phyloP scores from a whole-genome alignment of 2,329 filamentous ascomycete species.

The Fusarium sp. region DNA sequence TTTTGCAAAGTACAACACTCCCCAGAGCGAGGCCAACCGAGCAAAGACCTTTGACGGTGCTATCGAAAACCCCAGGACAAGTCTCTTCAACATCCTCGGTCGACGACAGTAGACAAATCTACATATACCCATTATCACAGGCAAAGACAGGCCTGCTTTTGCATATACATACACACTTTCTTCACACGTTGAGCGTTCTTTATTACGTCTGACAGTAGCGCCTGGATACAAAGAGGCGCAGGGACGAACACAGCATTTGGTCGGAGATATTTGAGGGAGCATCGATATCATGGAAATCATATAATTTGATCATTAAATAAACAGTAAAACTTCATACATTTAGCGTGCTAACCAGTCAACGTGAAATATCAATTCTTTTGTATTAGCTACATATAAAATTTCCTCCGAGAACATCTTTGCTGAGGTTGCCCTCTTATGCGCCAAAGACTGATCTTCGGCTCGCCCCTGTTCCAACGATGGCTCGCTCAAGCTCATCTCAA shows the following conservation, averaged over 20 bases:
- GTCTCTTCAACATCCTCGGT: slow-evolving; percentile 54
- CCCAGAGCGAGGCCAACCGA: slow-evolving; percentile 54
- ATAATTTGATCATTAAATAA: slow-evolving; percentile 32
- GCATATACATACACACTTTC: slow-evolving; percentile 27
- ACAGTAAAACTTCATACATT: slow-evolving; percentile 5
- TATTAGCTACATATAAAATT: slow-evolving; percentile 40
- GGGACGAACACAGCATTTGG: slow-evolving; percentile 10
- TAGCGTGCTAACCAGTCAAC: not conserved
- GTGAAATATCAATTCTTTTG: slow-evolving; percentile 35
- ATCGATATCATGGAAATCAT: slow-evolving; percentile 37
- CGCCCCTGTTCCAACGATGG: slow-evolving; percentile 10
- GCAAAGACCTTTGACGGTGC: slow-evolving; percentile 52
- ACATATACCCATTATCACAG: not conserved
- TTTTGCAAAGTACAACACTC: slow-evolving; percentile 56
- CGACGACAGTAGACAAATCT: slow-evolving; percentile 46
- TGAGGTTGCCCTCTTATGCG: slow-evolving; percentile 21
- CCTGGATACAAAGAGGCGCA: not conserved
- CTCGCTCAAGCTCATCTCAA: slow-evolving; percentile 12
- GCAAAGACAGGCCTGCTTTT: not conserved
- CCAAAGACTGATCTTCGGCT: slow-evolving; percentile 28
- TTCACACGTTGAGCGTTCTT: slow-evolving; percentile 35
- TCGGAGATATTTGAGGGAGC: slow-evolving; percentile 2
- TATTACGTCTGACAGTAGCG: slow-evolving; percentile 21
- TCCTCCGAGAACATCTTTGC: slow-evolving; percentile 12
- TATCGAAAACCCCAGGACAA: slow-evolving; percentile 53